Conservation (phyloP, 2,329 filamentous ascomycete genomes). For the Ascocoryne sarcoides region DNA sequence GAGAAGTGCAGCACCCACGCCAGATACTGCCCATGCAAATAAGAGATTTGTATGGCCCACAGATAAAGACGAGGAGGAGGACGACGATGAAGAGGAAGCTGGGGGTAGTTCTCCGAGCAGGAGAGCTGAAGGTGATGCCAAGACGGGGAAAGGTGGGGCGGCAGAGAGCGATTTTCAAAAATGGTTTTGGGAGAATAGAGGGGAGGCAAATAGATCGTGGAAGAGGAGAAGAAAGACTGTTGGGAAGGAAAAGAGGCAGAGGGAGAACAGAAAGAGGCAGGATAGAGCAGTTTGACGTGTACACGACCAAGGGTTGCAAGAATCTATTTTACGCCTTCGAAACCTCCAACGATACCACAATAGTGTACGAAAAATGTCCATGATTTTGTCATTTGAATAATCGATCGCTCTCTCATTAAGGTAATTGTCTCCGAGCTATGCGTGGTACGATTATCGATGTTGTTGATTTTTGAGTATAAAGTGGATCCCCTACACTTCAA, state of each 20-base stretch:
- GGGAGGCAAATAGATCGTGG: conserved; percentile 58
- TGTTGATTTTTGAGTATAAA: too few species aligned
- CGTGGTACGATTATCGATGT: too few species aligned
- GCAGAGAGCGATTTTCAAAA: conserved; percentile 48
- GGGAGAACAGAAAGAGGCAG: conserved; percentile 50
- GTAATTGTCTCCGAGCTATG: too few species aligned
- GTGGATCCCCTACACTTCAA: too few species aligned
- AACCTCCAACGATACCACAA: too few species aligned
- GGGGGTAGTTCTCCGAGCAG: conserved; percentile 13
- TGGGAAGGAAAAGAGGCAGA: conserved; percentile 57
- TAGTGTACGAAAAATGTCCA: too few species aligned
- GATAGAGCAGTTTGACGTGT: too few species aligned
- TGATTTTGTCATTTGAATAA: too few species aligned
- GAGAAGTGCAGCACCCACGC: conserved; percentile 89
- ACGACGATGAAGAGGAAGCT: conserved; percentile 33
- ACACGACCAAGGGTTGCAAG: too few species aligned
- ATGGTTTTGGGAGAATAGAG: conserved; percentile 60
- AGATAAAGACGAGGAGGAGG: conserved; percentile 37
- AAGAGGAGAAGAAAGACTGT: conserved; percentile 54
- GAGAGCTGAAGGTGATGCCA: not conserved
- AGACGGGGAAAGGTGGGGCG: conserved; percentile 2
- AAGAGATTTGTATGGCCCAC: conserved; percentile 50
- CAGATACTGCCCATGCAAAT: conserved; percentile 76
- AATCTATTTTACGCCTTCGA: too few species aligned
- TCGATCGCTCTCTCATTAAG: too few species aligned